A percentile compares a stretch with the other conserved stretches of the same genome.
Evolutionary conservation across 2,329 filamentous ascomycete genomes (phyloP).

Genomic region (Penicillium sp.): DNA sequence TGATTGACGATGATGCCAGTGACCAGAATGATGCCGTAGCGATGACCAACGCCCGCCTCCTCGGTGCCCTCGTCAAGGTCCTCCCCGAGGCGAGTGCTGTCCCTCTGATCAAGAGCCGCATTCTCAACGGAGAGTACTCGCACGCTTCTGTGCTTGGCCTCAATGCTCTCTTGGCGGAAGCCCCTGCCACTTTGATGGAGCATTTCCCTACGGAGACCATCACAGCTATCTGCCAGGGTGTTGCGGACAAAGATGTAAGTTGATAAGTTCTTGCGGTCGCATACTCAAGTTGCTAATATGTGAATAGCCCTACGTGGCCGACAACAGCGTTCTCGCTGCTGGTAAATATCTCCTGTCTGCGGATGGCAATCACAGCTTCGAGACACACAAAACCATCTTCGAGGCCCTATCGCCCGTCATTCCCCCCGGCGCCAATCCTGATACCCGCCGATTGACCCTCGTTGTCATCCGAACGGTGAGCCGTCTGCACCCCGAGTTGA

Average conservation of each 20-base stretch:
- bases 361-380: conserved; percentile 60
- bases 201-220: conserved; percentile 71
- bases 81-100: conserved; percentile 69
- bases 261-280: neutral
- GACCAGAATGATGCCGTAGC: conserved; percentile 73
- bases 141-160: conserved; percentile 79
- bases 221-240: conserved; percentile 74
- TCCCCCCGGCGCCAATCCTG: conserved; percentile 71
- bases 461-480: conserved; percentile 85
- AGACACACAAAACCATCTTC: conserved; percentile 75
- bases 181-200: conserved; percentile 66
- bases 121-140: conserved; percentile 73
- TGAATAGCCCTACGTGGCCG: conserved; percentile 71
- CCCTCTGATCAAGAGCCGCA: conserved; percentile 65
- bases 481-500: conserved; percentile 73
- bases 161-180: conserved; percentile 84
- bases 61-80: conserved; percentile 86
- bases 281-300: conserved; percentile 15
- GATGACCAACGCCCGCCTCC: conserved; percentile 84
- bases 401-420: conserved; percentile 73
- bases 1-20: conserved; percentile 83
- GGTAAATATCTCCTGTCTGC: conserved; percentile 82
- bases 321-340: conserved; percentile 83
- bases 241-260: conserved; percentile 72
- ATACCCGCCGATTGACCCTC: conserved; percentile 80